Evolutionary conservation across 2,329 filamentous ascomycete genomes (phyloP), one percentile per base, ranked within the genome.

Genomic region (Hypoxylon sp.): DNA sequence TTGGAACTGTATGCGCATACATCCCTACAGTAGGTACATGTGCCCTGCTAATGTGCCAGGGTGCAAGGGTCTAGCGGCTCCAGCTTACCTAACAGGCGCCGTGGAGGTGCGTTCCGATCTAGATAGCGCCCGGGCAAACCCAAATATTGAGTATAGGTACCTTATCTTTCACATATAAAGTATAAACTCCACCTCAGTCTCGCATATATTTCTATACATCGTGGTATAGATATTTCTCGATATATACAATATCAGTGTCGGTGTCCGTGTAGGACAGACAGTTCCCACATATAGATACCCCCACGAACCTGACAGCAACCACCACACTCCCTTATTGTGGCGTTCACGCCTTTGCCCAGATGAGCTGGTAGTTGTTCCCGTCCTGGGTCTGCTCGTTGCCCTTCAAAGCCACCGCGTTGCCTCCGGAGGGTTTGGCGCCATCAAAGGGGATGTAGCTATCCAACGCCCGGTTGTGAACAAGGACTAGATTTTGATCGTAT

Each of bases 291-390:
- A 32, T 11, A n/a, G n/a, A 32, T 32, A 32, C 31, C 31, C 31
- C 35, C n/a, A n/a, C n/a, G n/a, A n/a, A n/a, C n/a, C n/a, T n/a
- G n/a, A n/a, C n/a, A n/a, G n/a, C n/a, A n/a, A n/a, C n/a, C n/a
- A n/a, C n/a, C n/a, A n/a, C n/a, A n/a, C n/a, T n/a, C n/a, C 46
- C 17, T 35, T 21, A 19, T 32, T 21, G n/a, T 21, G n/a, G 21
- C n/a, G 13, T 29, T 32, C 44, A 57, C 35, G 46, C 27, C 37
- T 57, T 58, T 31, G 15, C 47, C 58, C 64, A 67, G n/a, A 67
- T 62, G 37, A 67, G 64, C 47, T 67, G 58, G 17, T 63, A 67
- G 21, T 62, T 67, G 29, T 62, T 62, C 3, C 58, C 58, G 29
- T 62, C 63, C 32, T 62, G 53, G 17, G 52, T 62, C 39, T 67